Base-by-base conservation (phyloP, 129 eudicot species). In the Pulicaria dysenterica region DNA sequence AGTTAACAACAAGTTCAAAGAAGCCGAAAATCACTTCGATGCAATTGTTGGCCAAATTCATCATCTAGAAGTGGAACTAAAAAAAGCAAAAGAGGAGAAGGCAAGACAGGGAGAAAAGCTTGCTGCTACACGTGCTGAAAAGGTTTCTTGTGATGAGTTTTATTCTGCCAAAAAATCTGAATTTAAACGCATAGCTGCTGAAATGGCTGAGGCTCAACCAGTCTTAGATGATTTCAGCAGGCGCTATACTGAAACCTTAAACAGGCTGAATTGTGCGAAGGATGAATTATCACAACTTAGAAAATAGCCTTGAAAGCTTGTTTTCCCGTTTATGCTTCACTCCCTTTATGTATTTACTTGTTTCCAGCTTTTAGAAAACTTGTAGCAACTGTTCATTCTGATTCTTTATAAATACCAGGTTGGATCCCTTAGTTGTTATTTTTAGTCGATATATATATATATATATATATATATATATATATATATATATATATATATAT, bases 251-350 rank as follows among this genome's bases (percentile, higher is more conserved):
- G 11, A 39, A 38, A 16, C 38, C 40, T 3, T n/a, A 5, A 12
- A 34, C 2, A 13, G 42, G 8, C 4, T 7, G 15, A 48, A 12
- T 7, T 34, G 14, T 4, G 45, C 73, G 10, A 50, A 12, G 38
- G 48, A 67, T 4, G 58, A 68, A 3, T 36, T 50, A 68, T 68
- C 31, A 34, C 19, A n/a, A 60, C 59, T 68, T 46, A 13, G 10
- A 19, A 31, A 46, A 19, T 34, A 47, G 57, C 34, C 43, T 46
- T 13, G 5, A 46, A 66, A 4, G 44, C 17, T 9, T 36, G 36
- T n/a, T 49, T 48, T 14, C 8, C 0, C 19, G 4, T 19, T 49
- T 37, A 11, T 31, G n/a, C n/a, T n/a, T n/a, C n/a, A 34, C 43
- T 36, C 36, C 16, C 16, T 5, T 6, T 9, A 17, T 59, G 16